A percentile compares a stretch with the other conserved stretches of the same genome.
Evolutionary conservation across 768 basidiomycete genomes (phyloP).

Genomic region (Boletus reticuloceps): DNA sequence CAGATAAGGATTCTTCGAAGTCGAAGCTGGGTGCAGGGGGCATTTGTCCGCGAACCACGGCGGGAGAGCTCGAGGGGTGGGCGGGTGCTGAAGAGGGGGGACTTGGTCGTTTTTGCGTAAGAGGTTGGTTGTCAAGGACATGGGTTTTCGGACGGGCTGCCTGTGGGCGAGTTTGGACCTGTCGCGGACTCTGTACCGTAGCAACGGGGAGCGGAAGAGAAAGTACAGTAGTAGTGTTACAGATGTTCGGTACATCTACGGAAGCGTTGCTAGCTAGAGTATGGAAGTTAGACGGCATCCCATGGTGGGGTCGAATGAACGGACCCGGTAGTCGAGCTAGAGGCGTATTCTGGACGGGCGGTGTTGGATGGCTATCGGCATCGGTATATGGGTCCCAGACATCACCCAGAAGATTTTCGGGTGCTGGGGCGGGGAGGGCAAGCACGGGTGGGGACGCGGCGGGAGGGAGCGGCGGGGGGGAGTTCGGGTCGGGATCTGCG

Average conservation of each 20-base stretch:
- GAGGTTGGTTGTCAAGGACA: constrained; percentile 16
- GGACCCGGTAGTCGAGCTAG: constrained; percentile 9
- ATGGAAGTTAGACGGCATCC: background rate
- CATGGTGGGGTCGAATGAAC: constrained; percentile 2
- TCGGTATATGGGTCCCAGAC: constrained; percentile 21
- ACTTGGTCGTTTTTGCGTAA: constrained; percentile 1
- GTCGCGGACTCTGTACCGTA: constrained; percentile 13
- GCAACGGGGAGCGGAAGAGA: constrained; percentile 17
- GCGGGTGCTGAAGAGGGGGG: background rate
- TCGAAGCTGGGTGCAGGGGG: constrained; percentile 18
- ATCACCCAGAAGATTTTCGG: background rate
- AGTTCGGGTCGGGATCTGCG: constrained; percentile 23
- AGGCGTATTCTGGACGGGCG: background rate
- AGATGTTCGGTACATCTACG: background rate
- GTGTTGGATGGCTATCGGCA: background rate
- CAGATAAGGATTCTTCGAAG: constrained; percentile 30
- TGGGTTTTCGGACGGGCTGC: constrained; percentile 8
- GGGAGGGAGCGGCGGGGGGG: constrained; percentile 2
- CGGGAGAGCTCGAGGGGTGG: constrained; percentile 3
- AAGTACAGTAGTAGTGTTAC: background rate
- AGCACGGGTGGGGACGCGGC: constrained; percentile 17
- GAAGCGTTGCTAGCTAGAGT: constrained; percentile 4
- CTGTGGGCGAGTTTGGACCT: constrained; percentile 5
- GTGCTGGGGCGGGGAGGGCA: background rate
- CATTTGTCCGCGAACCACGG: constrained; percentile 26